Percentiles rank a stretch among this genome's conserved stretches.
These are phyloP conservation scores for Xerocomus amazonicus DNA, from an alignment of 1,284 basidiomycete species.

Conservation along the genomic window DNA sequence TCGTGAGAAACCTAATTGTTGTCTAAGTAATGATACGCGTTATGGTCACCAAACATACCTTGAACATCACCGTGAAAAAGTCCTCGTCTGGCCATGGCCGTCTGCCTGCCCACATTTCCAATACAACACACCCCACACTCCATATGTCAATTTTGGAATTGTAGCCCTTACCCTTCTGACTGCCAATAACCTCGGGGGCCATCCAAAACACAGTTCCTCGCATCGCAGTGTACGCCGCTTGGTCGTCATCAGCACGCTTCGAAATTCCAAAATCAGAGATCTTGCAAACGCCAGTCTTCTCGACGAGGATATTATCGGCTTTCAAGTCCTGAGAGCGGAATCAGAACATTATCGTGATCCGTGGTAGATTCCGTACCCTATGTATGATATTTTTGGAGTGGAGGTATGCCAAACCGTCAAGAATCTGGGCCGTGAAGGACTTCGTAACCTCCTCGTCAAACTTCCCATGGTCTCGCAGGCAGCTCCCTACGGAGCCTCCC, in stretches of 20 bases:
- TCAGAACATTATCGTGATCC: slow-evolving; percentile 4
- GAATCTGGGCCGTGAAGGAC: slow-evolving; percentile 90
- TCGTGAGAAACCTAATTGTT: slow-evolving; percentile 68
- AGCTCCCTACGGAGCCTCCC: slow-evolving; percentile 93
- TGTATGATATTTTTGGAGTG: slow-evolving; percentile 92
- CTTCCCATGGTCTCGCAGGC: slow-evolving; percentile 88
- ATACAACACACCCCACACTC: slow-evolving; percentile 94
- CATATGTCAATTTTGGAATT: slow-evolving; percentile 98
- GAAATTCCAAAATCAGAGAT: slow-evolving; percentile 99
- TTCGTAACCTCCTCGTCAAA: slow-evolving; percentile 92
- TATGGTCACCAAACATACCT: slow-evolving; percentile 48
- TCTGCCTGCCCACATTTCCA: slow-evolving; percentile 97
- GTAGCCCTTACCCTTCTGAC: slow-evolving; percentile 77
- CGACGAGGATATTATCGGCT: slow-evolving; percentile 97
- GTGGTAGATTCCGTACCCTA: slow-evolving; percentile 50
- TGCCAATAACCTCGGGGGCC: slow-evolving; percentile 94
- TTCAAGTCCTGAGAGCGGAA: slow-evolving; percentile 75
- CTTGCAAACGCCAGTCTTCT: slow-evolving; percentile 91
- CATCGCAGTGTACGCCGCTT: slow-evolving; percentile 84
- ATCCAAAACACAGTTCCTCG: slow-evolving; percentile 99
- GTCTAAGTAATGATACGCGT: slow-evolving; percentile 8
- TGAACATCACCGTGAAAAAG: slow-evolving; percentile 90
- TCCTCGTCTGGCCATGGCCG: slow-evolving; percentile 92
- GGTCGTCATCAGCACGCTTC: slow-evolving; percentile 84
- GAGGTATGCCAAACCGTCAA: slow-evolving; percentile 90